Percentiles rank a stretch among this genome's conserved stretches.
These are phyloP conservation scores for Rhododendron vialii DNA, from an alignment of 148 eudicot genomes.

Conservation along the genomic window DNA sequence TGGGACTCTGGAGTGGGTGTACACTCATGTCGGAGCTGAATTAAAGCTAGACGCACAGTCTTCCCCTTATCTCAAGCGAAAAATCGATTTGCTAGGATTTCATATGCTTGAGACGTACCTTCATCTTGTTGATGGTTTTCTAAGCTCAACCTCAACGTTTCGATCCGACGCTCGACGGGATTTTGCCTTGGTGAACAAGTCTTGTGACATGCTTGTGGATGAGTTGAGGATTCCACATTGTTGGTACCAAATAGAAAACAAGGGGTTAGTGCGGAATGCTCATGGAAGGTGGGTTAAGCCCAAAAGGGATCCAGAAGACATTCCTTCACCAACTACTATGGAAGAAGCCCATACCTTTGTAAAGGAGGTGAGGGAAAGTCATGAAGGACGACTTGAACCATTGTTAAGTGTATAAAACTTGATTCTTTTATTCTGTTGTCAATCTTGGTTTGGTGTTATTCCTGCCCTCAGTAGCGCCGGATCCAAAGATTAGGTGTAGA, in stretches of 20 bases:
- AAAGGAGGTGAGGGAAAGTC: slow-evolving; percentile 12
- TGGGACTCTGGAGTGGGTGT: slow-evolving; percentile 57
- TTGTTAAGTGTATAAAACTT: neutral
- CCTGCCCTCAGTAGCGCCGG: neutral
- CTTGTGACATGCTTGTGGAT: slow-evolving; percentile 56
- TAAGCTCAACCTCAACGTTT: slow-evolving; percentile 31
- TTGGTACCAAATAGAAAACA: slow-evolving; percentile 62
- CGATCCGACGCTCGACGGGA: slow-evolving; percentile 53
- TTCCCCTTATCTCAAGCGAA: slow-evolving; percentile 61
- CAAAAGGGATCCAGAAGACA: slow-evolving; percentile 59
- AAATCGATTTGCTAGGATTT: slow-evolving; percentile 46
- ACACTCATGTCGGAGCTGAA: slow-evolving; percentile 71
- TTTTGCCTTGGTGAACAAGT: slow-evolving; percentile 63
- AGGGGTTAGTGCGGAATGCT: slow-evolving; percentile 49
- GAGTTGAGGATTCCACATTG: slow-evolving; percentile 59
- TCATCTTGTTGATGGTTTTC: slow-evolving; percentile 58
- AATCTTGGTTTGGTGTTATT: neutral
- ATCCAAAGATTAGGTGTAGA: too few species aligned
- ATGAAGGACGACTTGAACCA: neutral
- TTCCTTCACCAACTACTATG: slow-evolving; percentile 46
- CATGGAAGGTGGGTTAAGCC: slow-evolving; percentile 81
- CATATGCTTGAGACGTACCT: slow-evolving; percentile 72
- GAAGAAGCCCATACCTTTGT: slow-evolving; percentile 1
- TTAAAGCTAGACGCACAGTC: slow-evolving; percentile 45
- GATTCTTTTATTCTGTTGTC: neutral